These are phyloP conservation scores for Oryza officinalis DNA, from an alignment of 176 grass and related monocot genomes.

Conservation along the genomic window DNA sequence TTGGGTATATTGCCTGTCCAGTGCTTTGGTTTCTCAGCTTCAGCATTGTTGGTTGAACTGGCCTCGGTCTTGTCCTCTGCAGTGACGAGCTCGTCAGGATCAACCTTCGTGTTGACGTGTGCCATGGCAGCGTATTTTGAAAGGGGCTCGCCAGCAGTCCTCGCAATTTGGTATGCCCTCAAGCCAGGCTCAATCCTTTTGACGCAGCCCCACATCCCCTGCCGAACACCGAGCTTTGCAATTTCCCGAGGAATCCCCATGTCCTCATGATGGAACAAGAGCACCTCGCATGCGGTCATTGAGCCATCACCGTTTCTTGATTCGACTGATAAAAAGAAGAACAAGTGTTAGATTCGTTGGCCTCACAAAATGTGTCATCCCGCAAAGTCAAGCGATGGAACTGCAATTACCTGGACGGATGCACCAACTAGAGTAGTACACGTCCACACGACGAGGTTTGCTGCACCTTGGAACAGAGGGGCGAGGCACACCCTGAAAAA, in stretches of 20 bases:
- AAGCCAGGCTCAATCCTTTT: slow-evolving; percentile 81
- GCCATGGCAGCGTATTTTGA: slow-evolving; percentile 67
- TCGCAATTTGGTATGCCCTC: slow-evolving; percentile 68
- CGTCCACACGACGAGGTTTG: slow-evolving; percentile 92
- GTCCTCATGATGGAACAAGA: slow-evolving; percentile 92
- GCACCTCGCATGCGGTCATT: slow-evolving; percentile 88
- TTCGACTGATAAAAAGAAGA: slow-evolving; percentile 54
- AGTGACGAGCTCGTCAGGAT: slow-evolving; percentile 42
- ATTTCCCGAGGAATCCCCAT: slow-evolving; percentile 95
- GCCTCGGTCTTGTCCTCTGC: slow-evolving; percentile 26
- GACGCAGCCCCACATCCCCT: slow-evolving; percentile 94
- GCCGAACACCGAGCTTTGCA: slow-evolving; percentile 74
- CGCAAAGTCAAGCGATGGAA: neutral
- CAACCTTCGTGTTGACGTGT: slow-evolving; percentile 61
- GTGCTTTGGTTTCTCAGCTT: slow-evolving; percentile 61
- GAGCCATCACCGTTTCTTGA: slow-evolving; percentile 72
- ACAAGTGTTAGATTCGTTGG: slow-evolving; percentile 6
- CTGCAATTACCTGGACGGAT: slow-evolving; percentile 74
- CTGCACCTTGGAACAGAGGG: slow-evolving; percentile 61
- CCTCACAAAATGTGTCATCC: neutral
- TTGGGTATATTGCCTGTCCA: slow-evolving; percentile 73
- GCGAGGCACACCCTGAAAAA: slow-evolving; percentile 74
- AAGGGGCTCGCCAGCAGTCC: slow-evolving; percentile 46
- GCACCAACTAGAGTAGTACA: slow-evolving; percentile 99
- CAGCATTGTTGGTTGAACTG: slow-evolving; percentile 41